Base-by-base conservation (phyloP, 768 basidiomycete genomes). In the Serpula lacrymans region DNA sequence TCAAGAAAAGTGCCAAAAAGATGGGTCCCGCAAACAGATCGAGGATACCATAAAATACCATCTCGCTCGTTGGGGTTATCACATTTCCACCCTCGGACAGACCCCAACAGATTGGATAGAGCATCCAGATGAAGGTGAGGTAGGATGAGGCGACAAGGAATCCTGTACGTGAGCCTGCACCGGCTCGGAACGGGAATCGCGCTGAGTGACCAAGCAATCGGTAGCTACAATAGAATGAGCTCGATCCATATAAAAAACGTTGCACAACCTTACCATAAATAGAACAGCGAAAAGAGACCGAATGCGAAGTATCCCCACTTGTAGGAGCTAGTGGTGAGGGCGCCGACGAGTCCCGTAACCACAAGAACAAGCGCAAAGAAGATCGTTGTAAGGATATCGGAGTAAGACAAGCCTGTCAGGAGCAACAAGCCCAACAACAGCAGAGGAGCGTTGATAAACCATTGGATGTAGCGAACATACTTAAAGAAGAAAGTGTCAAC, bases 101-200 rank as follows among this genome's bases (percentile, higher is more conserved):
- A 35, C 70, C 77, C 78, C 78, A 80, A 18, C 65, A 67, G 46
- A 81, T 70, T 8, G 79, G 74, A 60, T 80, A 80, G n/a, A 77
- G 48, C 42, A 73, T 41, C 72, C 75, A 78, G 48, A 80, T 62
- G 58, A 77, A 66, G n/a, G 69, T 63, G 45, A 81, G 63, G 60
- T 69, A 69, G 11, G 47, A 49, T 3, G 73, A 69, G n/a, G 68
- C 65, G 14, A 41, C 20, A 12, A 58, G 42, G 50, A 63, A 69
- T 5, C 57, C 54, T 4, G 20, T 13, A 13, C 57, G 60, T 22
- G 62, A 54, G 8, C 39, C 39, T 0, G 41, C 47, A 26, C 49
- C 50, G 9, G 51, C 49, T 26, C 55, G 47, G 53, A 59, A 64
- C 16, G 54, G 51, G 14, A 46, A 53, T 34, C 52, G 45, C 9